Evolutionary conservation across 2,329 filamentous ascomycete genomes (phyloP).

Genomic region (Claviceps capensis): DNA sequence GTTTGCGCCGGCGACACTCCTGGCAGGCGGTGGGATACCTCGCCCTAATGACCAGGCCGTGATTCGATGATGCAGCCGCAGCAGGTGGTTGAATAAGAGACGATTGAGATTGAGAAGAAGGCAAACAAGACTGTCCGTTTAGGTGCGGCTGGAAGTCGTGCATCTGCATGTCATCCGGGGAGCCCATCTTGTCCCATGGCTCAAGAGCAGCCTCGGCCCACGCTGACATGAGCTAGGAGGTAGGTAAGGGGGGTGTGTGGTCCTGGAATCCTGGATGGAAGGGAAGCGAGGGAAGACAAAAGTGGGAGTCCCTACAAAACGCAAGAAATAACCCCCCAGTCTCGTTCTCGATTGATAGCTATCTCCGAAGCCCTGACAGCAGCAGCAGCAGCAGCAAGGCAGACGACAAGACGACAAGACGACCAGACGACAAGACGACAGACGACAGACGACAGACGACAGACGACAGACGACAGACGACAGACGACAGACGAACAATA

Average conservation of each 20-base stretch:
- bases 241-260: too few relatives aligned
- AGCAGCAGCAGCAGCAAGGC: too few relatives aligned
- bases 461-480: too few relatives aligned
- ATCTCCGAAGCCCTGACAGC: too few relatives aligned
- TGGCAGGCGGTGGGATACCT: conserved; percentile 29
- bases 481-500: too few relatives aligned
- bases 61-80: background rate
- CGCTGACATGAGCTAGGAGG: background rate
- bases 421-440: too few relatives aligned
- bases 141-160: conserved; percentile 6
- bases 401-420: too few relatives aligned
- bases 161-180: conserved; percentile 21
- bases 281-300: background rate
- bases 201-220: background rate
- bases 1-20: conserved; percentile 37
- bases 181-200: background rate
- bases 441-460: too few relatives aligned
- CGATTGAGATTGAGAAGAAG: conserved; percentile 5
- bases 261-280: background rate
- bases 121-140: conserved; percentile 2
- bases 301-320: too few relatives aligned
- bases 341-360: too few relatives aligned
- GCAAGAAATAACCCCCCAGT: too few relatives aligned
- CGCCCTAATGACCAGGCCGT: conserved; percentile 9
- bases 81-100: conserved; percentile 4